Evolutionary conservation across 2,329 filamentous ascomycete species (phyloP), one percentile per base, ranked within the genome.

Genomic region (Fonsecaea erecta): DNA sequence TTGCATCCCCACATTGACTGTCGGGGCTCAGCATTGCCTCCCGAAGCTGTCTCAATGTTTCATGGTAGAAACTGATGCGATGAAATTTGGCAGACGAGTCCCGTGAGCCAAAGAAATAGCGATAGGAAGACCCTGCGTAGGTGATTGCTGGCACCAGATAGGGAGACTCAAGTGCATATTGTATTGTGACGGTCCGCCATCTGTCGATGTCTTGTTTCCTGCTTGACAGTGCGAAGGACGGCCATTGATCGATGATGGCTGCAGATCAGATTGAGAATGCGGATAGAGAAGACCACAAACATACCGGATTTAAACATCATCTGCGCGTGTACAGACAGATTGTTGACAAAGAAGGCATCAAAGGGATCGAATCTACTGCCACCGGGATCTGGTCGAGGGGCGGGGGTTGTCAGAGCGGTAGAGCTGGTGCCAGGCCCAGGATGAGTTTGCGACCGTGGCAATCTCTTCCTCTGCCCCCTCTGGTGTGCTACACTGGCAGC

Each of bases 231-330:
- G 64, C 60, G 48, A 66, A 66, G n/a, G 53, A 52, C 16, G 64
- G 64, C 64, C 64, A 66, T 43, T 59, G 64, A 28, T 66, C 52
- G n/a, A 57, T 62, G n/a, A 60, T 60, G 18, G 64, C 64, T 66
- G 37, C 8, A 43, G 43, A 53, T 53, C 37, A 62, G 58, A 56
- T 32, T n/a, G 46, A 34, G 18, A 9, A 14, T n/a, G 18, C 11
- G 4, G 46, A 21, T 18, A 26, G 16, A 26, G 12, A 6, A 18
- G 14, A 34, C 30, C 14, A 46, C 12, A 26, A 43, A 57, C 63
- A 24, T 61, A 65, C 63, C 63, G 37, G 40, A 62, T 61, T 60
- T 57, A 37, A 65, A 46, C 58, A 65, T 21, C 52, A 18, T 37
- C 37, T 60, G 53, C 35, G 63, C 35, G 24, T 56, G 18, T 21